phyloP scores from a whole-genome alignment of 2,329 filamentous ascomycete genomes.

The Sporothrix dimorphospora region DNA sequence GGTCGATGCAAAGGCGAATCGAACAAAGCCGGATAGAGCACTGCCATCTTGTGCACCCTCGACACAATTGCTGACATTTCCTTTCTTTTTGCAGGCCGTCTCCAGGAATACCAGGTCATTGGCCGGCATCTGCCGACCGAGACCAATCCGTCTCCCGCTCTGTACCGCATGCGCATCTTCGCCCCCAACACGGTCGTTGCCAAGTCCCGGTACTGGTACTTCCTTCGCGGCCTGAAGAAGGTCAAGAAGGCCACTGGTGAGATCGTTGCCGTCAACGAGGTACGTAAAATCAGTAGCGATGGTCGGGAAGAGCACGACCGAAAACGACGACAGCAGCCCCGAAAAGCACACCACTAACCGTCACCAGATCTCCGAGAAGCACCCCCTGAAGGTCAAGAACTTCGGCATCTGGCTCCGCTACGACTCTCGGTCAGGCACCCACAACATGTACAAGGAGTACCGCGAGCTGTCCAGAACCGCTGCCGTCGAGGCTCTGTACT shows the following conservation, averaged over 20 bases:
- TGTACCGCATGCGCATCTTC: slow-evolving; percentile 99
- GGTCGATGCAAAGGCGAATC: not conserved
- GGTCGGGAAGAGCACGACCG: not conserved
- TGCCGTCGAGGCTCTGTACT: slow-evolving; percentile 95
- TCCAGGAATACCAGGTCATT: slow-evolving; percentile 99
- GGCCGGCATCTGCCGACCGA: slow-evolving; percentile 98
- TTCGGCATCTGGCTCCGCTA: slow-evolving; percentile 99
- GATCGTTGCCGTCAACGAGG: slow-evolving; percentile 96
- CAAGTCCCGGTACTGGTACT: slow-evolving; percentile 99
- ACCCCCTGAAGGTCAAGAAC: slow-evolving; percentile 99
- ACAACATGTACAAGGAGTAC: slow-evolving; percentile 99
- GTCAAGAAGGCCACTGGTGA: slow-evolving; percentile 99
- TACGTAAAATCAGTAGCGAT: slow-evolving; percentile 51
- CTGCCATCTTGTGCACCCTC: not conserved
- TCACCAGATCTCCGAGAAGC: slow-evolving; percentile 92
- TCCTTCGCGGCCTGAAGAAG: slow-evolving; percentile 98
- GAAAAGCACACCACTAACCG: not conserved
- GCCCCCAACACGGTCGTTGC: slow-evolving; percentile 96
- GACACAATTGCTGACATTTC: slow-evolving; percentile 34
- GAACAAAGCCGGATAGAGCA: not conserved
- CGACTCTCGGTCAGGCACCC: slow-evolving; percentile 98
- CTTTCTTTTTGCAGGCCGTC: slow-evolving; percentile 72
- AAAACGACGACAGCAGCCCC: not conserved
- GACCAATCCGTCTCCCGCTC: slow-evolving; percentile 93
- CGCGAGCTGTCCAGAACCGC: slow-evolving; percentile 96